A percentile compares a stretch with the other conserved stretches of the same genome.
Evolutionary conservation across 306 rosid species (phyloP).

Genomic region (Inga leiocalycina): DNA sequence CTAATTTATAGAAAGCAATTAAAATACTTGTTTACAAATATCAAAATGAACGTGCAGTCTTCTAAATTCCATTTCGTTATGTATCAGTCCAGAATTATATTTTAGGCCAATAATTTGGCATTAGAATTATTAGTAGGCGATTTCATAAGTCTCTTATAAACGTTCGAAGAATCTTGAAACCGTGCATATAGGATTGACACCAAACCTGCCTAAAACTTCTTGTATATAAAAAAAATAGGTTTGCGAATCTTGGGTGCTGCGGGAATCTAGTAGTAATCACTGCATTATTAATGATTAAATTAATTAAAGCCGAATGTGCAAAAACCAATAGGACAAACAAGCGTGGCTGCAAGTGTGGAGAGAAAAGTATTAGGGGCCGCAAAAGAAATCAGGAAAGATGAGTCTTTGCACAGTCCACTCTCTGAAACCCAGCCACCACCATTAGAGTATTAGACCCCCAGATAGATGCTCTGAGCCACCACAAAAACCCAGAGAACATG

Average conservation of each 20-base stretch:
- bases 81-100: no score
- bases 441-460: background rate
- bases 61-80: background rate
- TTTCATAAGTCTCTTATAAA: no score
- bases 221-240: no score
- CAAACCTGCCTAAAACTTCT: no score
- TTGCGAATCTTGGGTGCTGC: background rate
- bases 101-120: background rate
- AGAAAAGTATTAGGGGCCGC: background rate
- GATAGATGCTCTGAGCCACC: background rate
- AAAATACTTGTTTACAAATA: background rate
- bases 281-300: background rate
- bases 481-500: background rate
- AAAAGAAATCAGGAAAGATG: background rate
- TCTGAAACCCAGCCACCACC: background rate
- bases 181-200: no score
- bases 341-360: background rate
- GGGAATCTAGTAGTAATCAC: background rate
- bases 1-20: no score
- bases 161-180: no score
- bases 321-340: background rate
- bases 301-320: background rate
- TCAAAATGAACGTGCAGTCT: background rate
- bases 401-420: background rate
- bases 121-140: no score